Conservation (phyloP, 169 alveolate species). For the Blepharisma undulans region DNA sequence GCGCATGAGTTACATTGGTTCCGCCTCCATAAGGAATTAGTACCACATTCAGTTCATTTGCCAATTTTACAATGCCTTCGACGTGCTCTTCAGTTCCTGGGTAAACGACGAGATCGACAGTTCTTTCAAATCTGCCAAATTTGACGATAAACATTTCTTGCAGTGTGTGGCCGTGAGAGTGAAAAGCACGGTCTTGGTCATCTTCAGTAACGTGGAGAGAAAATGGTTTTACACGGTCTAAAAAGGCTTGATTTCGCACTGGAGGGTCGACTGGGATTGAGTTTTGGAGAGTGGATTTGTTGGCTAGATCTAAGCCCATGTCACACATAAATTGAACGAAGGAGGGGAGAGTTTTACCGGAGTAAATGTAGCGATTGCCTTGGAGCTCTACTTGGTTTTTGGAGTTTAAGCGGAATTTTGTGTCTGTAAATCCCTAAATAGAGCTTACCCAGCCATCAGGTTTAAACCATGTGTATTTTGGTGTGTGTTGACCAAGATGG, state of each 20-base stretch:
- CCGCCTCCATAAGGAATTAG: slow-evolving; percentile 89
- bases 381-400: slow-evolving; percentile 59
- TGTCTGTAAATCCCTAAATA: slow-evolving; percentile 72
- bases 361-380: slow-evolving; percentile 74
- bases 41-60: slow-evolving; percentile 68
- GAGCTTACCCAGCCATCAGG: slow-evolving; percentile 66
- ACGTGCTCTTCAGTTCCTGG: slow-evolving; percentile 69
- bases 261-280: slow-evolving; percentile 68
- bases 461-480: slow-evolving; percentile 55
- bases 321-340: slow-evolving; percentile 61
- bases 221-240: slow-evolving; percentile 57
- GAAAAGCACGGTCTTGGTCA: slow-evolving; percentile 72
- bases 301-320: slow-evolving; percentile 56
- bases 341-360: slow-evolving; percentile 67
- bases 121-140: slow-evolving; percentile 60
- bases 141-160: slow-evolving; percentile 67
- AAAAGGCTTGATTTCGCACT: slow-evolving; percentile 57
- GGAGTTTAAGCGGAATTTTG: slow-evolving; percentile 64
- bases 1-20: slow-evolving; percentile 82
- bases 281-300: slow-evolving; percentile 40
- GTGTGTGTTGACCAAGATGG: slow-evolving; percentile 18
- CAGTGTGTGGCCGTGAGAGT: slow-evolving; percentile 78
- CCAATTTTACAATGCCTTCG: slow-evolving; percentile 67
- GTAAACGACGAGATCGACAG: slow-evolving; percentile 66
- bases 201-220: slow-evolving; percentile 59